These are phyloP conservation scores for Crataegus laevigata DNA, from an alignment of 306 rosid species.

Conservation along the genomic window DNA sequence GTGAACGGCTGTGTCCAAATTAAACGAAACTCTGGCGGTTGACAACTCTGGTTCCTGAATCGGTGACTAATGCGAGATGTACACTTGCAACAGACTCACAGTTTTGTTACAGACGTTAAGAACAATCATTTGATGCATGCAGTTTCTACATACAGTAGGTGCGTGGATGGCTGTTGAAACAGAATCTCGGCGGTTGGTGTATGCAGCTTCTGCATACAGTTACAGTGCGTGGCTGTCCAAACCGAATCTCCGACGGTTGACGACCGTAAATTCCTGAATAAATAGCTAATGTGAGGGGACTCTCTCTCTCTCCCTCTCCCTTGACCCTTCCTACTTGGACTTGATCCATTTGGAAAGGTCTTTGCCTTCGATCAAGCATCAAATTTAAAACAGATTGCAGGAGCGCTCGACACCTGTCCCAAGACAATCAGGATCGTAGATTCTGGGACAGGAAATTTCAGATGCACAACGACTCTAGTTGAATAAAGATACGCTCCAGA, in stretches of 20 bases:
- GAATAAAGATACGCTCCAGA: background rate
- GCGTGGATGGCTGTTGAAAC: too few relatives aligned
- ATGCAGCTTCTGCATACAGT: too few relatives aligned
- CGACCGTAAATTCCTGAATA: too few relatives aligned
- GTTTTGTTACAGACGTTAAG: background rate
- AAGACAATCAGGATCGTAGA: background rate
- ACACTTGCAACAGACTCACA: background rate
- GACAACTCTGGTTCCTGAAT: background rate
- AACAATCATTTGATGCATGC: background rate
- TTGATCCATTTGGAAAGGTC: background rate
- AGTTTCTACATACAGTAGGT: too few relatives aligned
- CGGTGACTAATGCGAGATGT: background rate
- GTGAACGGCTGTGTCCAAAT: background rate
- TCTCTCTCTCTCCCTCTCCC: too few relatives aligned
- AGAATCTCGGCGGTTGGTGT: too few relatives aligned
- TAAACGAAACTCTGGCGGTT: background rate
- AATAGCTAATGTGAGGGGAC: too few relatives aligned
- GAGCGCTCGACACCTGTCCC: background rate
- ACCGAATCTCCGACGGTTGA: too few relatives aligned
- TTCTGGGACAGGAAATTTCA: background rate
- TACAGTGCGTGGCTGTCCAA: too few relatives aligned
- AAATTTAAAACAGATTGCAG: background rate
- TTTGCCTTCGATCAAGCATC: background rate
- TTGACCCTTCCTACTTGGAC: too few relatives aligned
- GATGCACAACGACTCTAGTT: background rate